Evolutionary conservation across 352 stramenopile genomes (phyloP).

Genomic region (Globisporangium acanthophoron): DNA sequence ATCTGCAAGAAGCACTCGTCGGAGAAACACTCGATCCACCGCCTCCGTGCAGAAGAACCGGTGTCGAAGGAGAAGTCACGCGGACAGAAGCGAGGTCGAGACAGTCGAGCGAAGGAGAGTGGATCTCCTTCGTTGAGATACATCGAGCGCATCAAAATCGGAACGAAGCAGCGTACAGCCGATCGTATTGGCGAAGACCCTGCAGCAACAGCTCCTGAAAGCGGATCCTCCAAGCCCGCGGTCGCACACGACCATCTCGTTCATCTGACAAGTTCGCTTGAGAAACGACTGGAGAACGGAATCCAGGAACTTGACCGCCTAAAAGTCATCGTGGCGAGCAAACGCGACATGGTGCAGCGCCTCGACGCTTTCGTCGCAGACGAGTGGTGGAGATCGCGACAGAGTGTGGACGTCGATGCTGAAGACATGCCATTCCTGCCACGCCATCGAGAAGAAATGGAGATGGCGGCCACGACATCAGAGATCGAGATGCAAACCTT

Average conservation of each 20-base stretch:
- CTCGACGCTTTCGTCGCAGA: slow-evolving; percentile 32
- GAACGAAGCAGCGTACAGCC: slow-evolving; percentile 15
- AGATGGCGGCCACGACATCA: background rate
- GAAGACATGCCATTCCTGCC: background rate
- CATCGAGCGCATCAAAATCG: slow-evolving; percentile 57
- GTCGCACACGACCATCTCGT: slow-evolving; percentile 33
- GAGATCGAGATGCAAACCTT: slow-evolving; percentile 7
- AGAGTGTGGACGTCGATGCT: background rate
- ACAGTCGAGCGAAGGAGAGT: slow-evolving; percentile 7
- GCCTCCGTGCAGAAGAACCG: slow-evolving; percentile 27
- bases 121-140: slow-evolving; percentile 20
- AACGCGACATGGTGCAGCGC: slow-evolving; percentile 20
- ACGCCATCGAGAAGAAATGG: background rate
- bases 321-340: slow-evolving; percentile 32
- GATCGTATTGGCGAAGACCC: slow-evolving; percentile 1
- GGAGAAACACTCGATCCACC: slow-evolving; percentile 30
- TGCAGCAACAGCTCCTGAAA: background rate
- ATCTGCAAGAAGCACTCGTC: slow-evolving; percentile 26
- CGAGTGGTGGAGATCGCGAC: slow-evolving; percentile 18
- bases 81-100: slow-evolving; percentile 29
- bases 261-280: slow-evolving; percentile 36
- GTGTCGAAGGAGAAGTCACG: slow-evolving; percentile 14
- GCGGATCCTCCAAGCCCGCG: background rate
- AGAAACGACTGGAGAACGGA: slow-evolving; percentile 31
- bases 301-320: slow-evolving; percentile 31